Evolutionary conservation across 1,139 yeast genomes (phyloP).

Genomic region (Wickerhamiella pararugosa): DNA sequence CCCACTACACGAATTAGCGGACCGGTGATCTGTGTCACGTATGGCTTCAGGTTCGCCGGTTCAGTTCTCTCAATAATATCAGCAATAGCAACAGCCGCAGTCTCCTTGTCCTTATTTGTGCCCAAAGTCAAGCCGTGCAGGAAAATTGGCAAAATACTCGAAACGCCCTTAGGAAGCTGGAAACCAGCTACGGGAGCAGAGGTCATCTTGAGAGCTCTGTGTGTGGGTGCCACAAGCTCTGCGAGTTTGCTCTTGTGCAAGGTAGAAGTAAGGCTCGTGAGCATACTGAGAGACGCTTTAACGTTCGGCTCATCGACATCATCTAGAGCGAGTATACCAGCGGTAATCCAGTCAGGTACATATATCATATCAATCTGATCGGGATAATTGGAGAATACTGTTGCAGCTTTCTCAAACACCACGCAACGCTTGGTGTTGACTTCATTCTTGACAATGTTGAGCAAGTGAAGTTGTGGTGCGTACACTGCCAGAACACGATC

Average conservation of each 20-base stretch:
- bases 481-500: conserved; percentile 59
- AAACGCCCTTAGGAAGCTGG: conserved; percentile 70
- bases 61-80: conserved; percentile 80
- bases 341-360: conserved; percentile 58
- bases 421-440: conserved; percentile 51
- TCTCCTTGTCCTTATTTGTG: conserved; percentile 64
- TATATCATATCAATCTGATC: conserved; percentile 56
- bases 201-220: conserved; percentile 52
- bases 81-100: conserved; percentile 79
- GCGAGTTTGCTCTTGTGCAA: conserved; percentile 57
- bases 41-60: conserved; percentile 62
- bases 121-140: conserved; percentile 96
- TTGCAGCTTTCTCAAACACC: conserved; percentile 53
- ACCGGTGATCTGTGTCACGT: conserved; percentile 89
- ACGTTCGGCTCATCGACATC: conserved; percentile 55
- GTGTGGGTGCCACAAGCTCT: conserved; percentile 60
- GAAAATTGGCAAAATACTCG: conserved; percentile 77
- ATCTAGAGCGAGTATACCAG: conserved; percentile 58
- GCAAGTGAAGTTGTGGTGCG: conserved; percentile 64
- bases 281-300: conserved; percentile 50
- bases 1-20: conserved; percentile 97
- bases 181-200: conserved; percentile 63
- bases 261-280: conserved; percentile 49
- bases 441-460: conserved; percentile 64
- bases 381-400: conserved; percentile 48